Conservation (phyloP, 495 filamentous ascomycete species). For the Stereocaulon alpinum region DNA sequence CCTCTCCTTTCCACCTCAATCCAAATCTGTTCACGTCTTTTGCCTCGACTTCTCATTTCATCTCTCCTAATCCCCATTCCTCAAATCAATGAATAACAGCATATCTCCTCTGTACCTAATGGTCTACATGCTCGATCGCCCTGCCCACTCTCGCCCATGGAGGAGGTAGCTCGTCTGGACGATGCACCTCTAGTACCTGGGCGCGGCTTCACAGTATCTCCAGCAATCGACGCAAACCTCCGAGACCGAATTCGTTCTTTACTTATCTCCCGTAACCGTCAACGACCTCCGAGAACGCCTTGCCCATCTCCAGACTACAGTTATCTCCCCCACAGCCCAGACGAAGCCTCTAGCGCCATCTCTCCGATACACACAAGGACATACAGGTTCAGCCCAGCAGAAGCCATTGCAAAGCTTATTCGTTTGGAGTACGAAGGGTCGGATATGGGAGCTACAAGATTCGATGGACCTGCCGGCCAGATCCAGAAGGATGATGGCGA, state of each 20-base stretch:
- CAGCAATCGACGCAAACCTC: slow-evolving; percentile 16
- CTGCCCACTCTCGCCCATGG: slow-evolving; percentile 14
- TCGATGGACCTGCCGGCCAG: slow-evolving; percentile 21
- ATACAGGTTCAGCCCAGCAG: slow-evolving; percentile 4
- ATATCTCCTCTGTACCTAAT: neutral
- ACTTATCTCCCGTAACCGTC: slow-evolving; percentile 16
- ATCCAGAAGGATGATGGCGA: slow-evolving; percentile 4
- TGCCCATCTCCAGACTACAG: slow-evolving; percentile 13
- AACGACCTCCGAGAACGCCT: slow-evolving; percentile 16
- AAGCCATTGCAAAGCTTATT: slow-evolving; percentile 13
- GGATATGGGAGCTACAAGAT: slow-evolving; percentile 13
- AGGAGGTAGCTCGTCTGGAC: slow-evolving; percentile 9
- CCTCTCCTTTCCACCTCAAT: no score
- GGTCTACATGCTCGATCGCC: neutral
- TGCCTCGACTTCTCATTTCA: neutral
- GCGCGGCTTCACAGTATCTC: slow-evolving; percentile 9
- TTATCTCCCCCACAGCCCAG: neutral
- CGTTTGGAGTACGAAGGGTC: neutral
- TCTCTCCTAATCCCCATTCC: neutral
- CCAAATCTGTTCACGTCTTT: neutral
- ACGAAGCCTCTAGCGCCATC: neutral
- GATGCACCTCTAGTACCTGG: slow-evolving; percentile 10
- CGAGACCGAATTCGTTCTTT: slow-evolving; percentile 19
- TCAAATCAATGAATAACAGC: neutral
- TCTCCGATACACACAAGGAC: neutral